Conservation (phyloP, 208 protist species). For the Leishmania turanica region DNA sequence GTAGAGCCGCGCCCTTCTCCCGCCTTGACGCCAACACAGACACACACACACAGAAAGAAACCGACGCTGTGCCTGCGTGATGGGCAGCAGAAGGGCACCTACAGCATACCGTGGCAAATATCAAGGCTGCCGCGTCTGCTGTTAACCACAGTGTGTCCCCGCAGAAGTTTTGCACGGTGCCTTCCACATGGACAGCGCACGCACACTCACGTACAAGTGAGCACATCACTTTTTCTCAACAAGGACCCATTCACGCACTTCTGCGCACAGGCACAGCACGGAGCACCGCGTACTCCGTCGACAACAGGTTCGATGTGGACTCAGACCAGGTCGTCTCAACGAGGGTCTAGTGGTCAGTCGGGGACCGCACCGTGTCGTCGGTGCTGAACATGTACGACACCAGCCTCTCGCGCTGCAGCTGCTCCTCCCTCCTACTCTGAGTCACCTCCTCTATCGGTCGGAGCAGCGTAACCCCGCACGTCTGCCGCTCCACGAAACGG, state of each 20-base stretch:
- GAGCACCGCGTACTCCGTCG: neutral
- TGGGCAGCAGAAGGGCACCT: neutral
- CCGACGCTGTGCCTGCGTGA: neutral
- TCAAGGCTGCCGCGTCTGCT: neutral
- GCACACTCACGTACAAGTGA: neutral
- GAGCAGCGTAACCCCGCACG: conserved; percentile 73
- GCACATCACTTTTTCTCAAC: neutral
- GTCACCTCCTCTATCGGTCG: conserved; percentile 61
- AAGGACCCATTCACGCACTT: neutral
- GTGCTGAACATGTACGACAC: conserved; percentile 1
- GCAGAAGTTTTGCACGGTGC: neutral
- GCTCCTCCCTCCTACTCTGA: conserved; percentile 17
- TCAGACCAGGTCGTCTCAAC: neutral
- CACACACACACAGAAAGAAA: neutral
- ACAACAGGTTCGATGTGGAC: no score
- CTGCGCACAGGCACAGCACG: neutral
- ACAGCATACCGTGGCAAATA: neutral
- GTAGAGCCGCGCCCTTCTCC: neutral
- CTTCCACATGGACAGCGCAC: neutral
- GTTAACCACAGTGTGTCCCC: neutral
- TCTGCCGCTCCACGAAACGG: conserved; percentile 79
- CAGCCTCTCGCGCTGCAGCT: conserved; percentile 15
- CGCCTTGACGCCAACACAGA: neutral
- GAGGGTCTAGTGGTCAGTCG: neutral
- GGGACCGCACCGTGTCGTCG: neutral